These are phyloP conservation scores for Haplosporangium sp. DNA, from an alignment of 371 early-diverging fungal species.

Conservation along the genomic window DNA sequence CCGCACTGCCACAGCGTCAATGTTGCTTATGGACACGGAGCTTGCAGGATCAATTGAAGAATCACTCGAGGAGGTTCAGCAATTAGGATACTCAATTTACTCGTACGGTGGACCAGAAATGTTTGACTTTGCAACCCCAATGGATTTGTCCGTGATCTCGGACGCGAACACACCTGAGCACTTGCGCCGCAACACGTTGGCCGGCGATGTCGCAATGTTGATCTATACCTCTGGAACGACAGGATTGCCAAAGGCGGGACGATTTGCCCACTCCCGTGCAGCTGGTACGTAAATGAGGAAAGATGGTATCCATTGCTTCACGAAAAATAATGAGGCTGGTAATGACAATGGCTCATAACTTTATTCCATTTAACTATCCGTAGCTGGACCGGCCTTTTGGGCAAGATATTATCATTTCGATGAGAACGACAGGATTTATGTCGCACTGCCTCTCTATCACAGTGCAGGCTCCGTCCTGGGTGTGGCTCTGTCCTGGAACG, in stretches of 20 bases:
- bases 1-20: slow-evolving; percentile 25
- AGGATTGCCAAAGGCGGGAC: slow-evolving; percentile 69
- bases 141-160: slow-evolving; percentile 17
- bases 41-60: slow-evolving; percentile 13
- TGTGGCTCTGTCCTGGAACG: slow-evolving; percentile 20
- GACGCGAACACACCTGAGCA: slow-evolving; percentile 31
- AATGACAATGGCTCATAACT: no score
- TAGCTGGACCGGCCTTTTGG: slow-evolving; percentile 34
- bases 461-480: slow-evolving; percentile 35
- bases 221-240: slow-evolving; percentile 95
- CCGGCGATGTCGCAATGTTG: slow-evolving; percentile 80
- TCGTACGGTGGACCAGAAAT: slow-evolving; percentile 19
- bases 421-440: slow-evolving; percentile 35
- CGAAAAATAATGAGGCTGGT: no score
- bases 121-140: slow-evolving; percentile 26
- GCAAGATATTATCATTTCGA: slow-evolving; percentile 16
- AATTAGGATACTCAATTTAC: slow-evolving; percentile 39
- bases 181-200: slow-evolving; percentile 36
- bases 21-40: slow-evolving; percentile 45
- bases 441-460: slow-evolving; percentile 43
- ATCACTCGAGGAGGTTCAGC: slow-evolving; percentile 27
- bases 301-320: no score
- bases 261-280: slow-evolving; percentile 31
- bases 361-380: not conserved
- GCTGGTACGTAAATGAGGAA: slow-evolving; percentile 6